Evolutionary conservation across 441 rosid genomes (phyloP), one percentile per base, ranked within the genome.

Genomic region (Brassica hybrid): DNA sequence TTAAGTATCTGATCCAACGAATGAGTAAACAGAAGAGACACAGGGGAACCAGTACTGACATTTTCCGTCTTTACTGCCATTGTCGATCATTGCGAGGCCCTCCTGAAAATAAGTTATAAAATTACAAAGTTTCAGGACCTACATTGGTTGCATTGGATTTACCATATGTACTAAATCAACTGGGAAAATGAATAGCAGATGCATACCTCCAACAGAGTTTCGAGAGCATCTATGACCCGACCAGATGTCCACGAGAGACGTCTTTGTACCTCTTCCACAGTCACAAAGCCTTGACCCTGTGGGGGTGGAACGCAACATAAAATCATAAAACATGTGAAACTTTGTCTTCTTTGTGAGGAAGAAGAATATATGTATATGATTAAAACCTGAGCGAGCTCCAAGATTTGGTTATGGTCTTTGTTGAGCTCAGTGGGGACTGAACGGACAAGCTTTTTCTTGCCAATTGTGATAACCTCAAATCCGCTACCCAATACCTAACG

Each of bases 161-260:
- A 21, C 61, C n/a, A 71, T 30, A 60, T 30, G 25, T 58, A 54
- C 2, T 13, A 34, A 34, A 34, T 0, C 38, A 34, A 34, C 1
- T 34, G 38, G 8, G 1, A 2, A 34, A 34, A 7, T n/a, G 10
- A 66, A 68, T 50, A 41, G 75, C 43, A 77, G 59, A 58, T 74
- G 69, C 81, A 71, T 83, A 87, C 97, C 27, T 94, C 93, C 73
- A 93, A 82, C 74, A 94, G 77, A 69, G 88, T 87, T 58, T 94
- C 93, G 19, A 94, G 92, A 68, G 88, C 89, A 79, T 92, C 97
- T 30, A 84, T 82, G 18, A 94, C 96, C 64, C 91, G 93, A 6
- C 97, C 99, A 65, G 91, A 76, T 69, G 91, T 89, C 99, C 99
- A 94, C 7, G 93, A 84, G n/a, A n/a, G n/a, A n/a, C n/a, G n/a